phyloP scores from a whole-genome alignment of 768 basidiomycete genomes.

The Favolaschia claudopus region DNA sequence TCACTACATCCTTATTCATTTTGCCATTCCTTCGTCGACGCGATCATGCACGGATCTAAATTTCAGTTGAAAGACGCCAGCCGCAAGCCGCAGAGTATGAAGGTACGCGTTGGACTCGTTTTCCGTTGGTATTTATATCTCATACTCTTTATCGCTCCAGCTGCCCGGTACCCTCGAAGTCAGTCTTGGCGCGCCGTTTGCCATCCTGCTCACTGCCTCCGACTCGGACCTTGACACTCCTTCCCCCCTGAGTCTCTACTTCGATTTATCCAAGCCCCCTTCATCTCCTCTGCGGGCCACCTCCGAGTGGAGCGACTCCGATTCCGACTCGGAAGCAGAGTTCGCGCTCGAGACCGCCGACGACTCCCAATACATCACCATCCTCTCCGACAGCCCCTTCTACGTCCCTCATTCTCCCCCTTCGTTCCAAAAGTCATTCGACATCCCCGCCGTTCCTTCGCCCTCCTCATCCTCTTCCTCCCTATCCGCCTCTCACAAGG shows the following conservation, averaged over 20 bases:
- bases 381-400: slow-evolving; percentile 16
- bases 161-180: slow-evolving; percentile 9
- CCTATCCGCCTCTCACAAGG: background rate
- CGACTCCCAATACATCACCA: slow-evolving; percentile 21
- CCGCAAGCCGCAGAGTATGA: slow-evolving; percentile 4
- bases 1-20: background rate
- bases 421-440: slow-evolving; percentile 10
- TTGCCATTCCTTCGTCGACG: slow-evolving; percentile 12
- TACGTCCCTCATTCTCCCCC: slow-evolving; percentile 9
- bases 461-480: background rate
- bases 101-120: background rate
- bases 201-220: background rate
- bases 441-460: slow-evolving; percentile 1
- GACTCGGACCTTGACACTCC: slow-evolving; percentile 22
- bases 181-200: slow-evolving; percentile 12
- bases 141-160: background rate
- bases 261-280: slow-evolving; percentile 13
- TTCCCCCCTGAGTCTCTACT: slow-evolving; percentile 17
- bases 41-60: slow-evolving; percentile 12
- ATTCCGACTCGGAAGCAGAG: slow-evolving; percentile 24
- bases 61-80: background rate
- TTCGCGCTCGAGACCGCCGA: background rate
- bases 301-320: slow-evolving; percentile 9
- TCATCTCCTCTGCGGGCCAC: slow-evolving; percentile 4
- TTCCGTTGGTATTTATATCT: background rate